Percentiles rank a stretch among this genome's conserved stretches.
These are phyloP conservation scores for Coemansia sp. DNA, from an alignment of 192 early-diverging fungal species.

Conservation along the genomic window DNA sequence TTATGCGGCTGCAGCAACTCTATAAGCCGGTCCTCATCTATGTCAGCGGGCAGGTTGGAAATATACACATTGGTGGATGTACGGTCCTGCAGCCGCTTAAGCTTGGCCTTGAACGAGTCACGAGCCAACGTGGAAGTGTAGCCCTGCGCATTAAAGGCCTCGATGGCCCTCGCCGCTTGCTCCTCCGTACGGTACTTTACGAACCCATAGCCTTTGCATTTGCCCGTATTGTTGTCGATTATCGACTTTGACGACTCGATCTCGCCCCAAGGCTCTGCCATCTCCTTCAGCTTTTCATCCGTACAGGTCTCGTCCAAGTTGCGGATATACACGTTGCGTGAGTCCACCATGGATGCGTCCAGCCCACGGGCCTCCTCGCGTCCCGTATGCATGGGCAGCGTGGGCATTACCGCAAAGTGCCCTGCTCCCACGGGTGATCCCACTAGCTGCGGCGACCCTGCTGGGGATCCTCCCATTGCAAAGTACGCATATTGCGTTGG, in stretches of 20 bases:
- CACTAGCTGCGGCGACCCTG: conserved; percentile 11
- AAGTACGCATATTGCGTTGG: conserved; percentile 33
- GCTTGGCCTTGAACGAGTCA: conserved; percentile 69
- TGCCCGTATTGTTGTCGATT: conserved; percentile 70
- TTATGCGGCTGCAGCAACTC: conserved; percentile 63
- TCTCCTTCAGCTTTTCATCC: conserved; percentile 62
- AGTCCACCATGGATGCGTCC: conserved; percentile 17
- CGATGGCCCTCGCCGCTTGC: conserved; percentile 67
- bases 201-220: conserved; percentile 90
- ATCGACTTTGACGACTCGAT: conserved; percentile 84
- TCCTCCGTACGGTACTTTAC: conserved; percentile 75
- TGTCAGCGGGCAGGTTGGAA: conserved; percentile 73
- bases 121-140: conserved; percentile 75
- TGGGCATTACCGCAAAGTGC: not conserved
- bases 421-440: too few species aligned
- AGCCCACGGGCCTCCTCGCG: not conserved
- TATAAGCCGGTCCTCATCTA: conserved; percentile 66
- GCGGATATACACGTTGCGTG: conserved; percentile 77
- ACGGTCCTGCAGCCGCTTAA: conserved; percentile 70
- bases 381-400: too few species aligned
- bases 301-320: conserved; percentile 65
- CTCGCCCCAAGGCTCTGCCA: conserved; percentile 66
- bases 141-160: conserved; percentile 62
- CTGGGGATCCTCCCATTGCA: conserved; percentile 3
- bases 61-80: conserved; percentile 81